Conservation (phyloP, 1,284 basidiomycete species). For the Tetrapyrgos nigripes region DNA sequence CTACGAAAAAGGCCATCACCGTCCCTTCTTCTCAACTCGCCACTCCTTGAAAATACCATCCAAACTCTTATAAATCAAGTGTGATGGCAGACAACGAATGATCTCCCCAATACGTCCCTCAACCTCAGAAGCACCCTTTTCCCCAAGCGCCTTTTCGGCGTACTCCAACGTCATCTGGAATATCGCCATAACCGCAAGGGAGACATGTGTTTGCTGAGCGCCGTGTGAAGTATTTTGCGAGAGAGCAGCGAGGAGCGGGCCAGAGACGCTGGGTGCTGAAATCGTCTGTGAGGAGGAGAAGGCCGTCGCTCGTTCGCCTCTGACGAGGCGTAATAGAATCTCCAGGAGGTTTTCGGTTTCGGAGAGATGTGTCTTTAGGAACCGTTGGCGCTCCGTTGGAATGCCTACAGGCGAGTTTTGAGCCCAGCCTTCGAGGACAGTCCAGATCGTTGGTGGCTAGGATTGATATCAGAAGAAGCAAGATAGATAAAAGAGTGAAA, state of each 20-base stretch:
- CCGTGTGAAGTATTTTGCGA: constrained; percentile 80
- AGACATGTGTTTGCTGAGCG: constrained; percentile 91
- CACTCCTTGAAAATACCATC: constrained; percentile 95
- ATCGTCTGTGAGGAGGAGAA: constrained; percentile 64
- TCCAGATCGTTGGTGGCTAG: constrained; percentile 90
- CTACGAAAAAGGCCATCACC: too few relatives aligned
- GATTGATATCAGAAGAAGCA: constrained; percentile 15
- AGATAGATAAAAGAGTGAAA: constrained; percentile 22
- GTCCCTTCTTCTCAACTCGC: constrained; percentile 79
- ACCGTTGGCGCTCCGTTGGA: constrained; percentile 81
- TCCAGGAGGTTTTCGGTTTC: constrained; percentile 89
- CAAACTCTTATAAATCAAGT: constrained; percentile 86
- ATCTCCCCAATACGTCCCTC: constrained; percentile 88
- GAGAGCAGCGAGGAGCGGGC: constrained; percentile 72
- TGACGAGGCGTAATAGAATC: constrained; percentile 87
- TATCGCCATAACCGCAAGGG: constrained; percentile 89
- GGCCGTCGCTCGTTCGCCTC: constrained; percentile 83
- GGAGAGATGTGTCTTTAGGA: constrained; percentile 86
- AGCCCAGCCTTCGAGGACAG: constrained; percentile 89
- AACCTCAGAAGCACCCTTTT: constrained; percentile 71
- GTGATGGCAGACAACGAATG: constrained; percentile 83
- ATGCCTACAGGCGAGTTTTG: constrained; percentile 79
- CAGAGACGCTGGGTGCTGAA: constrained; percentile 63
- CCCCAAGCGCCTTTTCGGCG: constrained; percentile 73
- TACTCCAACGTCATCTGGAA: constrained; percentile 86